A percentile compares a stretch with the other conserved stretches of the same genome.
phyloP scores from a whole-genome alignment of 2,329 filamentous ascomycete genomes.

The Penicillium oxalicum region DNA sequence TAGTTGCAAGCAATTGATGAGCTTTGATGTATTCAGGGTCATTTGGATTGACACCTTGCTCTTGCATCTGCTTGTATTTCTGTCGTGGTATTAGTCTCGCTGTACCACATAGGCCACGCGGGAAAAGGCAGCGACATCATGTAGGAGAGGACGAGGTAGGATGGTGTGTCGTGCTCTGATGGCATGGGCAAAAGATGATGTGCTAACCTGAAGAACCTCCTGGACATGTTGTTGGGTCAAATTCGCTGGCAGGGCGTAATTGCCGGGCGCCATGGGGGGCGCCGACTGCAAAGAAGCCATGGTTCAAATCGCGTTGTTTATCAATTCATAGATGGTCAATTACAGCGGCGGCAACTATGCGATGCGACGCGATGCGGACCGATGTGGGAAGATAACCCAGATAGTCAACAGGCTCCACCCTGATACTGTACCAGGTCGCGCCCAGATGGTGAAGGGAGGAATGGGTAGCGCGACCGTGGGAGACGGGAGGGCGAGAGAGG shows the following conservation, averaged over 20 bases:
- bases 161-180: no score
- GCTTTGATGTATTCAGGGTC: constrained; percentile 86
- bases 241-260: constrained; percentile 57
- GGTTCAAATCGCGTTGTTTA: constrained; percentile 29
- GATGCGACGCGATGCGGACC: constrained; percentile 18
- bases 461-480: constrained; percentile 18
- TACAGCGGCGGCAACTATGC: constrained; percentile 16
- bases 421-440: constrained; percentile 20
- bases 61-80: constrained; percentile 88
- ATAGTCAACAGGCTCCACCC: constrained; percentile 18
- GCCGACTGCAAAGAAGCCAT: constrained; percentile 79
- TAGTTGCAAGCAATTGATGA: constrained; percentile 65
- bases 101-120: not conserved
- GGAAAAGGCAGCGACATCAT: not conserved
- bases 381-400: constrained; percentile 1
- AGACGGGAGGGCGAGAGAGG: constrained; percentile 17
- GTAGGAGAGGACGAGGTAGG: not conserved
- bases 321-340: constrained; percentile 28
- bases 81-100: constrained; percentile 43
- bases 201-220: constrained; percentile 55
- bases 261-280: constrained; percentile 62
- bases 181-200: constrained; percentile 3
- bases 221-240: constrained; percentile 73
- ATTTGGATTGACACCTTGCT: constrained; percentile 68
- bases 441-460: constrained; percentile 9